Conservation (phyloP, 768 basidiomycete genomes). For the Phaeolepiota aurea region DNA sequence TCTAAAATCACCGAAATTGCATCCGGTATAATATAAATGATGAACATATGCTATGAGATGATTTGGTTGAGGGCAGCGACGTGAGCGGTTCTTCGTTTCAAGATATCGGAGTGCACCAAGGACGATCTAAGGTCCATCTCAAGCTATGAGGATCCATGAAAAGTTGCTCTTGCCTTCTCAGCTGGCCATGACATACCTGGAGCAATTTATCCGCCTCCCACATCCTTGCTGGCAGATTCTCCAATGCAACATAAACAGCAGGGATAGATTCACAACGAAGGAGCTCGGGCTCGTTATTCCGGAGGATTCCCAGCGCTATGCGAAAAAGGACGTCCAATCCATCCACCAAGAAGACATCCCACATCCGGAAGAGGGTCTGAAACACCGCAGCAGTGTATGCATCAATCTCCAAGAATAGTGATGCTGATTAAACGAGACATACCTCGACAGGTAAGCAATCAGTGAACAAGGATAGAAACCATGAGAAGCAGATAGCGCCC, state of each 20-base stretch:
- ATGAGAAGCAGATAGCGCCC: slow-evolving; percentile 93
- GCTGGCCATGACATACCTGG: slow-evolving; percentile 48
- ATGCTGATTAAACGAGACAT: slow-evolving; percentile 9
- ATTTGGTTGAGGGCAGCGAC: slow-evolving; percentile 34
- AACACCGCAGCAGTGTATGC: neutral
- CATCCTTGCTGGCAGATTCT: slow-evolving; percentile 85
- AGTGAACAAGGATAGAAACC: slow-evolving; percentile 95
- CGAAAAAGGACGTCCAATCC: slow-evolving; percentile 89
- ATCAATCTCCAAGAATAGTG: slow-evolving; percentile 1
- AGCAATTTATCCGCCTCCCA: slow-evolving; percentile 91
- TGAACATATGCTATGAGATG: slow-evolving; percentile 19
- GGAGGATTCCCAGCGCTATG: slow-evolving; percentile 81
- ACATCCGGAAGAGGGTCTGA: slow-evolving; percentile 89
- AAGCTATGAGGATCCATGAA: too few relatives aligned
- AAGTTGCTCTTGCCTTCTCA: too few relatives aligned
- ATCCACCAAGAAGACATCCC: slow-evolving; percentile 94
- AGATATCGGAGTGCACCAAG: slow-evolving; percentile 47
- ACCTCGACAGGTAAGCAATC: slow-evolving; percentile 96
- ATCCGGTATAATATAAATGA: neutral
- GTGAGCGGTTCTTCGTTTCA: slow-evolving; percentile 45
- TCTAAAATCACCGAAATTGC: neutral
- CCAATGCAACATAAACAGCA: slow-evolving; percentile 82
- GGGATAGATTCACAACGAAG: slow-evolving; percentile 78
- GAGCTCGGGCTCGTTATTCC: slow-evolving; percentile 76
- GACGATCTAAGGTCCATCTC: slow-evolving; percentile 49